Evolutionary conservation across 1,284 basidiomycete genomes (phyloP).

Genomic region (Naganishia liquefaciens): DNA sequence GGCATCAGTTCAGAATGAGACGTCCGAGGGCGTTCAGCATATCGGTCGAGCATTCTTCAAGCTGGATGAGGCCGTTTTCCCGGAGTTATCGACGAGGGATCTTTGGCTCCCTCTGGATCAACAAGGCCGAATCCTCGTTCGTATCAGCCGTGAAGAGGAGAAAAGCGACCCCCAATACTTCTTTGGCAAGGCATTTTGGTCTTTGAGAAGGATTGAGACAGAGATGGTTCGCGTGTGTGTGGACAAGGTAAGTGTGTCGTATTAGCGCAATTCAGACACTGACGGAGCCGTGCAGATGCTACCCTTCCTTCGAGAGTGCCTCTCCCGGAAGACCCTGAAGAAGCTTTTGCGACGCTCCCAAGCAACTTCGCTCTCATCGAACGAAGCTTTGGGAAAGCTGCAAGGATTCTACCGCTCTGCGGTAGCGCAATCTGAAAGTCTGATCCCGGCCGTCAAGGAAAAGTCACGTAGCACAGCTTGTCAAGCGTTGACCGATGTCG

Average conservation of each 20-base stretch:
- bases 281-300: slow-evolving; percentile 68
- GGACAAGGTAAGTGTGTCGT: slow-evolving; percentile 71
- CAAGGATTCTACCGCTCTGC: slow-evolving; percentile 77
- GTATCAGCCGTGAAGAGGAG: slow-evolving; percentile 98
- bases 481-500: slow-evolving; percentile 80
- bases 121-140: slow-evolving; percentile 73
- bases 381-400: slow-evolving; percentile 61
- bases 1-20: slow-evolving; percentile 88
- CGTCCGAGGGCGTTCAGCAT: slow-evolving; percentile 86
- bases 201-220: slow-evolving; percentile 86
- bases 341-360: slow-evolving; percentile 56
- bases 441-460: slow-evolving; percentile 30
- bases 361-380: slow-evolving; percentile 59
- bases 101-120: slow-evolving; percentile 86
- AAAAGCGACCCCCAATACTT: slow-evolving; percentile 97
- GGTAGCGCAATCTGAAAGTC: slow-evolving; percentile 56
- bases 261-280: background rate
- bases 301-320: slow-evolving; percentile 84
- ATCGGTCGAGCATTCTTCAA: slow-evolving; percentile 89
- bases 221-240: slow-evolving; percentile 97
- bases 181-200: slow-evolving; percentile 94
- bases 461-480: slow-evolving; percentile 62
- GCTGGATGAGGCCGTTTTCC: slow-evolving; percentile 83
- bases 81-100: slow-evolving; percentile 87
- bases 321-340: slow-evolving; percentile 77